Conservation (phyloP, 495 filamentous ascomycete species). For the Lophiotrema nucula region DNA sequence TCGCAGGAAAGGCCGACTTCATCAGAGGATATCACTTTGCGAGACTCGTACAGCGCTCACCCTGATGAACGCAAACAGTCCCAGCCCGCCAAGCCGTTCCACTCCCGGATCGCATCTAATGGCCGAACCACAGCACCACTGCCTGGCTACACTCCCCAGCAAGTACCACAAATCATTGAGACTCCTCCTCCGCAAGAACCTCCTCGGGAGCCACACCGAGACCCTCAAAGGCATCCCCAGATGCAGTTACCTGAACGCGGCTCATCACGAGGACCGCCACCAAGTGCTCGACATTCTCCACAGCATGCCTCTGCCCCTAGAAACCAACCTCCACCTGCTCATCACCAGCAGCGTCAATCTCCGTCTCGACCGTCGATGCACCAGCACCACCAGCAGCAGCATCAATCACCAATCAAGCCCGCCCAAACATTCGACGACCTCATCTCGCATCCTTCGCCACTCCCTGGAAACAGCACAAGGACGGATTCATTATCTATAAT, state of each 20-base stretch:
- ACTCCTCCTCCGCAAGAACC: slow-evolving; percentile 39
- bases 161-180: slow-evolving; percentile 43
- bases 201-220: slow-evolving; percentile 5
- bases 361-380: not conserved
- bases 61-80: slow-evolving; percentile 16
- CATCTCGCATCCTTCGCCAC: slow-evolving; percentile 58
- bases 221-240: not conserved
- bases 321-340: slow-evolving; percentile 5
- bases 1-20: slow-evolving; percentile 1
- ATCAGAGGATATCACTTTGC: slow-evolving; percentile 11
- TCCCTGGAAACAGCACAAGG: slow-evolving; percentile 68
- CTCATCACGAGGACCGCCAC: slow-evolving; percentile 36
- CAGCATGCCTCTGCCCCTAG: too few species aligned
- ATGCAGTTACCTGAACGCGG: slow-evolving; percentile 40
- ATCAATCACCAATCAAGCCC: slow-evolving; percentile 27
- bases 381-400: slow-evolving; percentile 13
- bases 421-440: slow-evolving; percentile 60
- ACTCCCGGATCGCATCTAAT: slow-evolving; percentile 44
- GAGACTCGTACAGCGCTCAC: slow-evolving; percentile 4
- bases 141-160: slow-evolving; percentile 38
- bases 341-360: slow-evolving; percentile 17
- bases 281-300: slow-evolving; percentile 3
- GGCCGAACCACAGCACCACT: slow-evolving; percentile 44
- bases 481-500: slow-evolving; percentile 83
- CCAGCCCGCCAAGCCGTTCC: slow-evolving; percentile 36